phyloP scores from a whole-genome alignment of 2,329 filamentous ascomycete genomes.

The Podosphaera fusca region DNA sequence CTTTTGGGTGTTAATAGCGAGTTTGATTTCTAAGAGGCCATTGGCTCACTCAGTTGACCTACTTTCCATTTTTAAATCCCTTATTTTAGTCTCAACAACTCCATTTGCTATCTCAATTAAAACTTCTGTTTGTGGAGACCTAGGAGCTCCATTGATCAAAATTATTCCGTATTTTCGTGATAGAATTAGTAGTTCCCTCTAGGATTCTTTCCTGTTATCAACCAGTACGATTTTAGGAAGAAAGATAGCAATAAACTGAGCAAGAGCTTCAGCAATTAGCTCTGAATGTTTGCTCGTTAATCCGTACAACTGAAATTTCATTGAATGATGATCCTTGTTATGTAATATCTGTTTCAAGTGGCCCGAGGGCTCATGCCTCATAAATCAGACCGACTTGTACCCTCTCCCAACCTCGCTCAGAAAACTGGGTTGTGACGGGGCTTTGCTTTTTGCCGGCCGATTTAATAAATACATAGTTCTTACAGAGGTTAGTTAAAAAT shows the following conservation, averaged over 20 bases:
- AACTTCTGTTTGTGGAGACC: conserved; percentile 6
- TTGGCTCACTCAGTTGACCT: neutral
- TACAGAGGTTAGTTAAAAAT: too few relatives aligned
- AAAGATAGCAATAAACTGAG: neutral
- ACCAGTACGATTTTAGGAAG: neutral
- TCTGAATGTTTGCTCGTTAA: conserved; percentile 4
- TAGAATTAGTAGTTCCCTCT: neutral
- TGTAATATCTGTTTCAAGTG: conserved; percentile 7
- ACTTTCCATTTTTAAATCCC: neutral
- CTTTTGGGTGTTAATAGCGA: neutral
- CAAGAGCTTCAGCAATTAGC: conserved; percentile 2
- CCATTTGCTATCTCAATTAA: conserved; percentile 8
- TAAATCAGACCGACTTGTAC: conserved; percentile 7
- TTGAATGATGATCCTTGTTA: conserved; percentile 7
- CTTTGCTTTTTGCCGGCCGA: too few relatives aligned
- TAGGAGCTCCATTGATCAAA: conserved; percentile 4
- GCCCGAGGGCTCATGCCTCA: conserved; percentile 4
- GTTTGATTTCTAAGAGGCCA: neutral
- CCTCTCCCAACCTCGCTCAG: too few relatives aligned
- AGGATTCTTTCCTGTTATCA: neutral
- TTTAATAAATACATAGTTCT: too few relatives aligned
- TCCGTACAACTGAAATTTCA: conserved; percentile 5
- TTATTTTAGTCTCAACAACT: conserved; percentile 4
- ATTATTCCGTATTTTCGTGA: neutral
- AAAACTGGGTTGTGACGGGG: too few relatives aligned